These are phyloP conservation scores for Solanum virginianum DNA, from an alignment of 257 asterid genomes.

Conservation along the genomic window DNA sequence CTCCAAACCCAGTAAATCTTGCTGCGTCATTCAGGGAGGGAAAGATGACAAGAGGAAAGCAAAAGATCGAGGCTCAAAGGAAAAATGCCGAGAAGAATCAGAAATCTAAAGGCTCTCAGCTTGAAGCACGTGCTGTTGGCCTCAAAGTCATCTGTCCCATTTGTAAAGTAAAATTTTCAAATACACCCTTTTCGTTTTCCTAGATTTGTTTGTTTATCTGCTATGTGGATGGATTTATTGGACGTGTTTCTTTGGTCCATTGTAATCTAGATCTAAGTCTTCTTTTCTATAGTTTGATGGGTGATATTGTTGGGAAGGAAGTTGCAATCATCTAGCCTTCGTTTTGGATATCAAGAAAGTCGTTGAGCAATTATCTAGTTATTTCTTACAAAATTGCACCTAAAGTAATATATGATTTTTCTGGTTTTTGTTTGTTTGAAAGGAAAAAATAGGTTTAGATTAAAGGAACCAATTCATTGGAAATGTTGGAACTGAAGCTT, in stretches of 20 bases:
- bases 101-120: constrained; percentile 73
- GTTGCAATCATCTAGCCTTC: neutral
- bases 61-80: constrained; percentile 55
- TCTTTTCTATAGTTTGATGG: neutral
- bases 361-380: neutral
- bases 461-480: neutral
- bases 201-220: neutral
- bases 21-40: neutral
- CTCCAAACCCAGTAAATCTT: neutral
- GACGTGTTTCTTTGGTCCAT: neutral
- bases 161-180: constrained; percentile 30
- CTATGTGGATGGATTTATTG: neutral
- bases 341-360: neutral
- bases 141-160: constrained; percentile 80
- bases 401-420: neutral
- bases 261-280: neutral
- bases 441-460: neutral
- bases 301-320: neutral
- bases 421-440: neutral
- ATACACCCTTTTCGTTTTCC: neutral
- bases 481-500: neutral
- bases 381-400: neutral
- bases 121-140: constrained; percentile 89
- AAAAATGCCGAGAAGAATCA: constrained; percentile 76
- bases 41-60: neutral